Evolutionary conservation across 2,329 filamentous ascomycete species (phyloP), one percentile per base, ranked within the genome.

Genomic region (Akanthomyces dipterigenus): DNA sequence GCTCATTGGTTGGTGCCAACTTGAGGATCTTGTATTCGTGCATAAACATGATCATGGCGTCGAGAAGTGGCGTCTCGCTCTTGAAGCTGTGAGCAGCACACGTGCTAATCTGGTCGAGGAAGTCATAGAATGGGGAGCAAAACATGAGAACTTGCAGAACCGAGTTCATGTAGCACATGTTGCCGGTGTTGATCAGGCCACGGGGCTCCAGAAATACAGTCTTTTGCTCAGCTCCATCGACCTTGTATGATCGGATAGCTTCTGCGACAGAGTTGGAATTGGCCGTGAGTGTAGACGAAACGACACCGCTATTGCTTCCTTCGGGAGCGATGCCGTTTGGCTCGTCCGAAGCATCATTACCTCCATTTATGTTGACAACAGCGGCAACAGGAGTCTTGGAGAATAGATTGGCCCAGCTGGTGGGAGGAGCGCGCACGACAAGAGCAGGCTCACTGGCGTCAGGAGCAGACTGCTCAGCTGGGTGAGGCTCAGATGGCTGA

Each of bases 111-210:
- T 93, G 88, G 70, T 96, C 90, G 65, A 99, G 77, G 71, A 99
- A 97, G 70, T 93, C 87, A 75, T 96, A 97, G 72, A 99, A 99
- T 6, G 95, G 95, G 67, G 88, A 83, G 75, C 93, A 98, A 73
- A 93, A 98, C 67, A 97, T 84, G 69, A 99, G 84, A 71, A 96
- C 90, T 88, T 99, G 95, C 66, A 99, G 83, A 73, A 98, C 93
- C 65, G 95, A 97, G 79, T 98, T 99, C 95, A 99, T 98, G 77
- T 99, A 99, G 76, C 95, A 99, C 90, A 98, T 96, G 72, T 99
- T 98, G 55, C 95, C 95, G 45, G 93, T 96, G 76, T 99, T 99
- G 67, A 96, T 90, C 70, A 99, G 83, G 54, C 95, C 95, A 66
- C 93, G 86, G 55, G 95, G 95, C 76, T 98, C 91, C 55, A 99